Evolutionary conservation across 1,139 yeast genomes (phyloP).

Genomic region (Yamadazyma dendronema): DNA sequence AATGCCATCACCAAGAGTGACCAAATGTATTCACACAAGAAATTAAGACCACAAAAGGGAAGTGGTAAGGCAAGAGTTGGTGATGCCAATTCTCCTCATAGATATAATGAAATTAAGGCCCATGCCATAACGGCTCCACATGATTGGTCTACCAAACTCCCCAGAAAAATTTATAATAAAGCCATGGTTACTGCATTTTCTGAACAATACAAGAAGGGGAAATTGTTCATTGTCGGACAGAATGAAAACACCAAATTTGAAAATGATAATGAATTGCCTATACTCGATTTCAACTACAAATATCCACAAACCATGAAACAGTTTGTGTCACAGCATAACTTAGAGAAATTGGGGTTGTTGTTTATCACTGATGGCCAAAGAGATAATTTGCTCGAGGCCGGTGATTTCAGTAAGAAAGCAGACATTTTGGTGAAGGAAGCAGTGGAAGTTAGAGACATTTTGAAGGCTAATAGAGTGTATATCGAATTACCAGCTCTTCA

Average conservation of each 20-base stretch:
- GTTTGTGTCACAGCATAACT: constrained; percentile 57
- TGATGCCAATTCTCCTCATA: constrained; percentile 90
- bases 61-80: constrained; percentile 95
- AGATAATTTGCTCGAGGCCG: constrained; percentile 52
- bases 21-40: constrained; percentile 80
- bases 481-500: constrained; percentile 75
- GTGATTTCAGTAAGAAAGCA: constrained; percentile 46
- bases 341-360: constrained; percentile 56
- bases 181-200: constrained; percentile 84
- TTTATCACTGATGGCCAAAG: constrained; percentile 60
- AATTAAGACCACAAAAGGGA: constrained; percentile 88
- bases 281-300: constrained; percentile 47
- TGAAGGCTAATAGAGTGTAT: constrained; percentile 75
- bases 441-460: constrained; percentile 78
- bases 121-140: constrained; percentile 89
- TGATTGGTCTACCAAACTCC: constrained; percentile 83
- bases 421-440: constrained; percentile 74
- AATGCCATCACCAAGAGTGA: constrained; percentile 85
- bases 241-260: constrained; percentile 16
- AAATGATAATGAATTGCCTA: constrained; percentile 20
- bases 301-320: constrained; percentile 53
- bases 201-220: constrained; percentile 74
- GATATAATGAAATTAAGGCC: constrained; percentile 88
- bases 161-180: constrained; percentile 64
- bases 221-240: constrained; percentile 56